Evolutionary conservation across 2,329 filamentous ascomycete genomes (phyloP).

Genomic region (Exophiala spinifera): DNA sequence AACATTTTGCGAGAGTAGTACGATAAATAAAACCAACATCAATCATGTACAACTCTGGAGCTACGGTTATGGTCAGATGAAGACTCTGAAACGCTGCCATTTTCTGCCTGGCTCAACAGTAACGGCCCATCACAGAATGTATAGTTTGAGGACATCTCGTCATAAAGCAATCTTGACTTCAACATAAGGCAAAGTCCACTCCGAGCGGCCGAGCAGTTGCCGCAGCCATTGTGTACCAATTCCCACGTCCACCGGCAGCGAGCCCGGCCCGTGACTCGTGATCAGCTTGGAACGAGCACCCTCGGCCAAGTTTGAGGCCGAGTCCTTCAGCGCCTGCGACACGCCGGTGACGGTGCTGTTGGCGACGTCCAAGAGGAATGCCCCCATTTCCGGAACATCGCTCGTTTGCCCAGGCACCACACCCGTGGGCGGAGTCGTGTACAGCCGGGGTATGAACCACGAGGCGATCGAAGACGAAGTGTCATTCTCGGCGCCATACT

Average conservation of each 20-base stretch:
- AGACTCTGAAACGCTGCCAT: too few relatives aligned
- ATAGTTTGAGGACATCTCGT: background rate
- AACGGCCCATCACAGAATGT: too few relatives aligned
- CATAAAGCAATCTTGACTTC: slow-evolving; percentile 61
- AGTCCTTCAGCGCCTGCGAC: slow-evolving; percentile 56
- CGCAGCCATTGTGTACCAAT: slow-evolving; percentile 83
- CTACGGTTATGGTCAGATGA: background rate
- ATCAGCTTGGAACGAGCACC: slow-evolving; percentile 51
- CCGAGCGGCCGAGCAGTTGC: slow-evolving; percentile 73
- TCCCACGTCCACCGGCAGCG: slow-evolving; percentile 58
- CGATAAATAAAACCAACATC: slow-evolving; percentile 13
- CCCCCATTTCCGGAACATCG: slow-evolving; percentile 33
- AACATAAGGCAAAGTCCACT: slow-evolving; percentile 89
- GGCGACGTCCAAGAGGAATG: slow-evolving; percentile 48
- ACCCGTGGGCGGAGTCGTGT: slow-evolving; percentile 21
- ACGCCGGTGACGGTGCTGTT: slow-evolving; percentile 69
- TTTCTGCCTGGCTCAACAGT: too few relatives aligned
- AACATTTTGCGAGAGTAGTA: slow-evolving; percentile 20
- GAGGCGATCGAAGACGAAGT: slow-evolving; percentile 13
- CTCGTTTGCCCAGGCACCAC: slow-evolving; percentile 29
- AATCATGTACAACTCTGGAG: background rate
- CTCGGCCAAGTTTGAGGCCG: slow-evolving; percentile 44
- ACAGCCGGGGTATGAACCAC: slow-evolving; percentile 83
- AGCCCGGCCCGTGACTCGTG: slow-evolving; percentile 24
- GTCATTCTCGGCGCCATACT: slow-evolving; percentile 43